Evolutionary conservation across 192 early-diverging fungal genomes (phyloP).

Genomic region (Entomortierella parvispora): DNA sequence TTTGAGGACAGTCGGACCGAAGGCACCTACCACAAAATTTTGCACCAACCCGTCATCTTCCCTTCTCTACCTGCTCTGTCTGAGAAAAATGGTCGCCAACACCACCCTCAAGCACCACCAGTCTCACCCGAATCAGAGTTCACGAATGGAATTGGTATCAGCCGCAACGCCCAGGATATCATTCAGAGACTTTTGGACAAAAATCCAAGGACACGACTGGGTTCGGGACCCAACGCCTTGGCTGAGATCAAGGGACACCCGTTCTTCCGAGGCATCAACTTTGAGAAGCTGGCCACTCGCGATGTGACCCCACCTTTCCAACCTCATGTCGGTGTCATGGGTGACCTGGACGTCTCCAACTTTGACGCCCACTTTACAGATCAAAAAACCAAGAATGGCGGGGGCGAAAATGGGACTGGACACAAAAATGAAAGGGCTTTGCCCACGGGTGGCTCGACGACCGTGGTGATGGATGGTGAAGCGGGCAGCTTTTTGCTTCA

Average conservation of each 20-base stretch:
- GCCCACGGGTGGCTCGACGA: neutral
- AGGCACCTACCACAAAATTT: slow-evolving; percentile 78
- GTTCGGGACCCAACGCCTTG: slow-evolving; percentile 71
- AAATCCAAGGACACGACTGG: slow-evolving; percentile 63
- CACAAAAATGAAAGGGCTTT: too few species aligned
- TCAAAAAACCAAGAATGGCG: slow-evolving; percentile 57
- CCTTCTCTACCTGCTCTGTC: slow-evolving; percentile 47
- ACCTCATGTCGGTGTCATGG: slow-evolving; percentile 51
- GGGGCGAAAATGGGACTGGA: too few species aligned
- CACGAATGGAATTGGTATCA: slow-evolving; percentile 57
- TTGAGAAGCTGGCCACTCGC: slow-evolving; percentile 66
- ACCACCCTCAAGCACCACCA: neutral
- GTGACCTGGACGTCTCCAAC: slow-evolving; percentile 75
- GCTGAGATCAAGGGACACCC: slow-evolving; percentile 80
- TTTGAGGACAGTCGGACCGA: slow-evolving; percentile 74
- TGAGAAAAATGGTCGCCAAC: neutral
- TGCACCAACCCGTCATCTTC: slow-evolving; percentile 59
- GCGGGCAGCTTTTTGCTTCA: slow-evolving; percentile 35
- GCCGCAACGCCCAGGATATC: slow-evolving; percentile 74
- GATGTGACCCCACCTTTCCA: slow-evolving; percentile 71
- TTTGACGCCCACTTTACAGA: slow-evolving; percentile 78
- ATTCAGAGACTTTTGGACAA: slow-evolving; percentile 67
- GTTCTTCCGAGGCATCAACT: slow-evolving; percentile 76
- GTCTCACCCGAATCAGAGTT: neutral
- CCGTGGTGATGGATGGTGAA: slow-evolving; percentile 19